Percentiles rank a stretch among this genome's conserved stretches.
Evolutionary conservation across 305 asterid genomes (phyloP).

Genomic region (Withania somnifera): DNA sequence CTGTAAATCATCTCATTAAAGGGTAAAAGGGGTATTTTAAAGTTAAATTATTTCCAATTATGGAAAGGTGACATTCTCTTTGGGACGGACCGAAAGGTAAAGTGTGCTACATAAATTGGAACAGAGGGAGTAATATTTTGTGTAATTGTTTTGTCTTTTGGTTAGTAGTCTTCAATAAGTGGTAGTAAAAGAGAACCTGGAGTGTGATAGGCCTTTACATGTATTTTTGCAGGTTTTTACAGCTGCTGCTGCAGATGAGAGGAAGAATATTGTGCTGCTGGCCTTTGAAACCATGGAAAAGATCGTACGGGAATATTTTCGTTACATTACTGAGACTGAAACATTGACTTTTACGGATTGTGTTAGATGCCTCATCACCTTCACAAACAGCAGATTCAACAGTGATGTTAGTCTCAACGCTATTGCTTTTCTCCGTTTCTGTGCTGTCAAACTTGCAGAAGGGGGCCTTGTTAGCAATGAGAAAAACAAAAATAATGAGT

Average conservation of each 20-base stretch:
- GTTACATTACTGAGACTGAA: constrained; percentile 94
- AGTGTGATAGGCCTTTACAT: background rate
- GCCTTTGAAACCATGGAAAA: constrained; percentile 98
- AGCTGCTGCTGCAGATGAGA: constrained; percentile 94
- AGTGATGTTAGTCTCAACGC: constrained; percentile 98
- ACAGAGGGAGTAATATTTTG: background rate
- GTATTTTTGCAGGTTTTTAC: constrained; percentile 66
- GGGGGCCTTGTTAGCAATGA: constrained; percentile 78
- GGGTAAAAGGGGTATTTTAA: background rate
- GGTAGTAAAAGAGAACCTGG: background rate
- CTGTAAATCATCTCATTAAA: background rate
- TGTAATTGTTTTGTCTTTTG: background rate
- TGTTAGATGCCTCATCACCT: constrained; percentile 89
- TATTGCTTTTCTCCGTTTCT: constrained; percentile 95
- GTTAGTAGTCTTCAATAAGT: background rate
- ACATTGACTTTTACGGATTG: constrained; percentile 83
- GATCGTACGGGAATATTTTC: constrained; percentile 93
- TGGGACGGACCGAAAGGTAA: background rate
- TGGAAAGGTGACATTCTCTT: background rate
- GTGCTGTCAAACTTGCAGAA: constrained; percentile 96
- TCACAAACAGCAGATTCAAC: constrained; percentile 90
- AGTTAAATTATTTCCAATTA: background rate
- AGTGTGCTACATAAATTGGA: background rate
- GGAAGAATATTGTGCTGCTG: constrained; percentile 85
- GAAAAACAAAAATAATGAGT: constrained; percentile 39